Percentiles rank a stretch among this genome's conserved stretches.
Evolutionary conservation across 2,329 filamentous ascomycete species (phyloP).

Genomic region (Xylariales sp.): DNA sequence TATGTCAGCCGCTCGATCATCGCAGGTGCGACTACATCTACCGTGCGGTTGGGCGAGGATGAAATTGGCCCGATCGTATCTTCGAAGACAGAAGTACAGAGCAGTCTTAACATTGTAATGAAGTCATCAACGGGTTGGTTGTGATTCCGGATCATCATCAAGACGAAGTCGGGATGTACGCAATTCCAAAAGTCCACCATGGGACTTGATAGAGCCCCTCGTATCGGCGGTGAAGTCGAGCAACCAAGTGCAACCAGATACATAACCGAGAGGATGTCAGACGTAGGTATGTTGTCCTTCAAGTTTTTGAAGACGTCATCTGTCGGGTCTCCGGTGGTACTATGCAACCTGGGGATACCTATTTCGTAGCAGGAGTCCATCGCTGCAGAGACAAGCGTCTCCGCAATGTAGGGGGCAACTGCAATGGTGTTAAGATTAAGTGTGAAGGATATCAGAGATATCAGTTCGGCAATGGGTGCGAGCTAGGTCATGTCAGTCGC

Average conservation of each 20-base stretch:
- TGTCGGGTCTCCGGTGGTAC: constrained; percentile 39
- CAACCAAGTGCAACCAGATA: constrained; percentile 59
- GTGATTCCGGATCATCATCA: constrained; percentile 60
- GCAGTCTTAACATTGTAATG: constrained; percentile 57
- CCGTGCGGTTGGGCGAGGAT: constrained; percentile 31
- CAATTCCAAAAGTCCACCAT: constrained; percentile 59
- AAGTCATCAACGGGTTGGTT: constrained; percentile 63
- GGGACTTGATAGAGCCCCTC: constrained; percentile 20
- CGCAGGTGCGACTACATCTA: constrained; percentile 36
- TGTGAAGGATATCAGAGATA: constrained; percentile 34
- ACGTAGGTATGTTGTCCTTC: constrained; percentile 54
- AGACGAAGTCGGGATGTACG: constrained; percentile 61
- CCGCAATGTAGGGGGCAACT: constrained; percentile 55
- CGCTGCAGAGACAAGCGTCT: constrained; percentile 49
- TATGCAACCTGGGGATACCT: constrained; percentile 50
- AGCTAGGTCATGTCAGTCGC: constrained; percentile 26
- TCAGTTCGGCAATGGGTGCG: constrained; percentile 59
- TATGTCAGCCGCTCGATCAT: constrained; percentile 61
- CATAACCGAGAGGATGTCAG: constrained; percentile 61
- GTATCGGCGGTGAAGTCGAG: constrained; percentile 29
- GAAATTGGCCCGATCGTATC: constrained; percentile 63
- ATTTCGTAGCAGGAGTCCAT: constrained; percentile 57
- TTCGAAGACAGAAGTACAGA: constrained; percentile 61
- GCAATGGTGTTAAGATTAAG: constrained; percentile 27
- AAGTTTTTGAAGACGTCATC: constrained; percentile 40